phyloP scores from a whole-genome alignment of 306 rosid genomes.

The Vigna nakashimae region DNA sequence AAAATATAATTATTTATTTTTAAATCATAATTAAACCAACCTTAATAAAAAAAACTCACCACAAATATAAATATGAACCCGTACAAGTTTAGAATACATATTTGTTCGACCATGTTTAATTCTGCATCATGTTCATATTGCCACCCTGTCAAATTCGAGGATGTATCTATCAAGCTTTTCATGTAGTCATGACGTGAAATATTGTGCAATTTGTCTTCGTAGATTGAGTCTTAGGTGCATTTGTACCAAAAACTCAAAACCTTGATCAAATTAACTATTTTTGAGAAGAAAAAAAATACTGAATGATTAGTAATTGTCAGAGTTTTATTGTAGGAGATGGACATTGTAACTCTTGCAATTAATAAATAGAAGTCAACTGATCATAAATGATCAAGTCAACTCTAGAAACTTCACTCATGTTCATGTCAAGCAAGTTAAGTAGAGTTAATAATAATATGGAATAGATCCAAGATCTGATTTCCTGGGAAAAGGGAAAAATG shows the following conservation, averaged over 20 bases:
- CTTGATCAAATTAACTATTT: background rate
- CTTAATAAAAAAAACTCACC: too few relatives aligned
- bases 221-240: background rate
- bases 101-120: background rate
- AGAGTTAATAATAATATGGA: slow-evolving; percentile 24
- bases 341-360: background rate
- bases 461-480: slow-evolving; percentile 35
- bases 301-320: background rate
- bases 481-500: background rate
- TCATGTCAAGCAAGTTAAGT: background rate
- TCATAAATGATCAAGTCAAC: slow-evolving; percentile 29
- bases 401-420: background rate
- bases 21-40: too few relatives aligned
- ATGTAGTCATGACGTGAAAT: background rate
- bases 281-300: background rate
- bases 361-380: slow-evolving; percentile 31
- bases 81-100: background rate
- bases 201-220: background rate
- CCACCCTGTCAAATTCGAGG: background rate
- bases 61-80: too few relatives aligned
- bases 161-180: background rate
- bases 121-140: background rate
- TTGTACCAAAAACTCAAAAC: background rate
- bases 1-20: too few relatives aligned
- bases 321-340: background rate